Evolutionary conservation across 2,329 filamentous ascomycete species (phyloP).

Genomic region (Ambrosiella cleistominuta): DNA sequence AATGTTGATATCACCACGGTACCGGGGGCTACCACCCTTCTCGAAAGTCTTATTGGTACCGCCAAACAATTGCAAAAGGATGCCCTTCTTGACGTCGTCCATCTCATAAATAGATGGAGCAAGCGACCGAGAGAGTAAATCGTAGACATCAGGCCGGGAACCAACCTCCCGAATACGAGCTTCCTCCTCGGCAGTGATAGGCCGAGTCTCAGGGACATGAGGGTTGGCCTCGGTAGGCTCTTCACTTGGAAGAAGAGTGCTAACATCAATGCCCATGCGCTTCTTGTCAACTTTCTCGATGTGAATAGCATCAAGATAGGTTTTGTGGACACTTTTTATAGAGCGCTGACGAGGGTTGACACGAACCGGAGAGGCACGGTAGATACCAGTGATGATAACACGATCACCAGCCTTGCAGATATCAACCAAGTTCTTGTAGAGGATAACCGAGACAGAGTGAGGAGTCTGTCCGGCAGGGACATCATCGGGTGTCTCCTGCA

Average conservation of each 20-base stretch:
- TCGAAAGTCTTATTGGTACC: conserved; percentile 97
- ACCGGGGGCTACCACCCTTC: conserved; percentile 87
- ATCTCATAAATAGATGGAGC: conserved; percentile 94
- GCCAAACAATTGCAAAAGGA: conserved; percentile 87
- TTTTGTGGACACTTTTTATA: conserved; percentile 94
- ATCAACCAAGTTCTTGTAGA: conserved; percentile 93
- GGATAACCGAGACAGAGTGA: conserved; percentile 88
- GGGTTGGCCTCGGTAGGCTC: conserved; percentile 25
- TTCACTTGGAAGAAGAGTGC: conserved; percentile 55
- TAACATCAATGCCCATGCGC: conserved; percentile 76
- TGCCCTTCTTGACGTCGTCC: conserved; percentile 98
- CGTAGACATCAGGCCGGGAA: conserved; percentile 72
- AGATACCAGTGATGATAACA: conserved; percentile 89
- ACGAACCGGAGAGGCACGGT: conserved; percentile 82
- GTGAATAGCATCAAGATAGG: conserved; percentile 86
- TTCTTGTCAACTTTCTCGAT: conserved; percentile 95
- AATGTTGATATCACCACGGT: conserved; percentile 94
- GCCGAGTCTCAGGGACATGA: conserved; percentile 44
- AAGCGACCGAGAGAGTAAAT: conserved; percentile 74
- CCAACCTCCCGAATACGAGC: conserved; percentile 71
- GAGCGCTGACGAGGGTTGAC: conserved; percentile 85
- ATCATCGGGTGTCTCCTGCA: conserved; percentile 91
- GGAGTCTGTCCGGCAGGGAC: conserved; percentile 93
- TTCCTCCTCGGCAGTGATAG: conserved; percentile 72
- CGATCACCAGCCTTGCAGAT: conserved; percentile 96